Percentiles rank a stretch among this genome's conserved stretches.
These are phyloP conservation scores for Mycena pura DNA, from an alignment of 768 basidiomycete species.

Conservation along the genomic window DNA sequence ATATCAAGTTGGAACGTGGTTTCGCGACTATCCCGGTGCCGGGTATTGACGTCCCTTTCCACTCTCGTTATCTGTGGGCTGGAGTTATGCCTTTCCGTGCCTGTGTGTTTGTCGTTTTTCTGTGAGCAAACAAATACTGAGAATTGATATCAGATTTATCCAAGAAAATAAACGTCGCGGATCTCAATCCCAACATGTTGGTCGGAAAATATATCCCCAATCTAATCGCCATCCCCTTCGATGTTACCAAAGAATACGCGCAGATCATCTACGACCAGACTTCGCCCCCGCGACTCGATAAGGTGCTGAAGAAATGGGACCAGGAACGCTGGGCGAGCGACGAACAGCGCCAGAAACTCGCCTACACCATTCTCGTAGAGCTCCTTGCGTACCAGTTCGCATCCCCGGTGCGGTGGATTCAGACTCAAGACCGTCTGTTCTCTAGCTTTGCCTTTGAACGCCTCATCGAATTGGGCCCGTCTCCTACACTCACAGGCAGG, in stretches of 20 bases:
- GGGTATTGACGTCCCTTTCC: slow-evolving; percentile 99
- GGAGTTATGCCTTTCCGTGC: slow-evolving; percentile 97
- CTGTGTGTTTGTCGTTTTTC: slow-evolving; percentile 60
- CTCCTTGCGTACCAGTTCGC: slow-evolving; percentile 98
- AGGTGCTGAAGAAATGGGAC: slow-evolving; percentile 94
- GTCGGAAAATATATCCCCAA: slow-evolving; percentile 97
- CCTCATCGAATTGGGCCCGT: slow-evolving; percentile 94
- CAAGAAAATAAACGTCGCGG: slow-evolving; percentile 93
- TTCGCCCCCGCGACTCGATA: slow-evolving; percentile 91
- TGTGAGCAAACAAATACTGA: neutral
- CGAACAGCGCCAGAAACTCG: slow-evolving; percentile 89
- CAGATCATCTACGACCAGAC: slow-evolving; percentile 98
- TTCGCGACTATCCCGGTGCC: slow-evolving; percentile 95
- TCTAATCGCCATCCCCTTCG: slow-evolving; percentile 88
- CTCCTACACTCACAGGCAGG: slow-evolving; percentile 96
- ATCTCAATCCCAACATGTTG: slow-evolving; percentile 94
- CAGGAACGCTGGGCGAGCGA: slow-evolving; percentile 83
- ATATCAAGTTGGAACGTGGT: slow-evolving; percentile 94
- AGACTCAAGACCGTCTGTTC: slow-evolving; percentile 97
- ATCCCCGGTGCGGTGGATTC: slow-evolving; percentile 98
- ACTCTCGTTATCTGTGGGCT: slow-evolving; percentile 98
- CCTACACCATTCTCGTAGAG: slow-evolving; percentile 96
- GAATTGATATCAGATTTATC: slow-evolving; percentile 71
- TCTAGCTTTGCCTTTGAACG: slow-evolving; percentile 86
- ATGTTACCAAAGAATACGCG: slow-evolving; percentile 84